These are phyloP conservation scores for Rhytidiadelphus loreus DNA, from an alignment of 225 moss, liverwort and hornwort genomes.

Conservation along the genomic window DNA sequence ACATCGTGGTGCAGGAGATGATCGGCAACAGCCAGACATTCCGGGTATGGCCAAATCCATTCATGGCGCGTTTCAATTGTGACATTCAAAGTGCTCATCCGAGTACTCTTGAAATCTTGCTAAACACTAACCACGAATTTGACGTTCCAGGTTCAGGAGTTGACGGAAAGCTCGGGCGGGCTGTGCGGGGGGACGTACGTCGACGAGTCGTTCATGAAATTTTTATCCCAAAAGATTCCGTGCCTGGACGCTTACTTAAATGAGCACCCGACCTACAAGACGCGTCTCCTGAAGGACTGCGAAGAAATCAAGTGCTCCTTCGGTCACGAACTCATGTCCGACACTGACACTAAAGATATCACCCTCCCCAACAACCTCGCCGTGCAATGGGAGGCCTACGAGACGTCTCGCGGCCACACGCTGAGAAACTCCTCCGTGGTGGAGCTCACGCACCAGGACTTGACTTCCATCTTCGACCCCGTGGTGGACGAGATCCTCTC, in stretches of 20 bases:
- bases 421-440: background rate
- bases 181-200: slow-evolving; percentile 37
- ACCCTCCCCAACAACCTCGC: background rate
- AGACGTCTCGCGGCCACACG: background rate
- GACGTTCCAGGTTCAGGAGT: slow-evolving; percentile 14
- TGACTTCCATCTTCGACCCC: background rate
- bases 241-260: slow-evolving; percentile 12
- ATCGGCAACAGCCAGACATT: background rate
- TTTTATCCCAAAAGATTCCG: background rate
- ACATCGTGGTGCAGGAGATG: slow-evolving; percentile 45
- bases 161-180: slow-evolving; percentile 25
- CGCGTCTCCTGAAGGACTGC: slow-evolving; percentile 11
- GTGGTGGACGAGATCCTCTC: background rate
- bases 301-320: slow-evolving; percentile 35
- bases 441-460: slow-evolving; percentile 4
- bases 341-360: background rate
- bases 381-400: slow-evolving; percentile 9
- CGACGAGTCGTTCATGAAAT: slow-evolving; percentile 20
- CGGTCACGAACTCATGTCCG: background rate
- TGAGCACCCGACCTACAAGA: background rate
- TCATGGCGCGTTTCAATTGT: background rate
- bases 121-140: background rate
- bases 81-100: background rate
- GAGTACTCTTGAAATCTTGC: background rate
- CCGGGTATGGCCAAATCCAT: background rate